Base-by-base conservation (phyloP, 257 asterid species). In the Solanum pinnatisectum region DNA sequence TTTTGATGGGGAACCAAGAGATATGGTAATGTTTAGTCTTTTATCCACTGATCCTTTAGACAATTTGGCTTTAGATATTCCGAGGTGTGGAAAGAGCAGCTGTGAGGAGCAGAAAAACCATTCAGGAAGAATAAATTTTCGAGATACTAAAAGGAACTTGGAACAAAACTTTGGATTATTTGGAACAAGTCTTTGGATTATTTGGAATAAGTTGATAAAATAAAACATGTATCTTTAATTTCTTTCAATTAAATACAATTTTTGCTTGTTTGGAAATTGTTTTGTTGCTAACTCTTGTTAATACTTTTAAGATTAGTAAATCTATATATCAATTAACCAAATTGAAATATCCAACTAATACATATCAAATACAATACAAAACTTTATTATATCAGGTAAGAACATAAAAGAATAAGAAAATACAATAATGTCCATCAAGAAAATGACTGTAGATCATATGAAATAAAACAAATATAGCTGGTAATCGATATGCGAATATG, bases 1-100 rank as follows among this genome's bases (percentile, higher is more conserved):
- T 88, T 40, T 89, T 23, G 88, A 92, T 40, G 98, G 98, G 13
- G 90, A 77, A 73, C 87, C 95, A 0, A 91, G 85, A 72, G 96
- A 96, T 37, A 89, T 91, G 37, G 85, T 94, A 32, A 91, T 94
- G 79, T 95, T 92, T 73, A 95, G 98, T 91, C 92, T 95, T 32
- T 72, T 95, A 59, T 92, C 94, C 0, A 88, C 92, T 13, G 95
- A 96, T 90, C 84, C 92, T 44, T 9, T 73, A 35, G 46, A 73
- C 15, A 73, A 73, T 73, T 35, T 20, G 9, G 1, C 0, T 35
- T 2, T 1, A 73, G 44, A 35, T 20, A 35, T 73, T 2, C 2
- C 1, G 4, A 73, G 6, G 4, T 2, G 81, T 73, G 46, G 46
- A 73, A 73, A 73, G 10, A 35, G 81, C 46, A 73, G 81, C 14